Base-by-base conservation (phyloP, 2,329 filamentous ascomycete species). In the Cryphonectria nitschkei region DNA sequence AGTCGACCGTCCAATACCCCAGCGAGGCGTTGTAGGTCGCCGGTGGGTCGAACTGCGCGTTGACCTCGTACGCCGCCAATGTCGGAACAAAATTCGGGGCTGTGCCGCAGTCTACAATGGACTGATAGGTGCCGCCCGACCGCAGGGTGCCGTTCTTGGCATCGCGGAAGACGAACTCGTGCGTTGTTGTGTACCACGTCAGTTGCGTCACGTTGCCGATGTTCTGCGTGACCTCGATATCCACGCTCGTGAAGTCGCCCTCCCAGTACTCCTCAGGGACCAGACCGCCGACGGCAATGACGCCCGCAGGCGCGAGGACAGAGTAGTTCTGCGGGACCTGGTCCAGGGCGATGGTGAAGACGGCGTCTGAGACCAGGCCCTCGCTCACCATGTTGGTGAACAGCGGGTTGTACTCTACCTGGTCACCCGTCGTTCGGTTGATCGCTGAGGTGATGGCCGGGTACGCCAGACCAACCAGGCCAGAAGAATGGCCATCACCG, bases 61-160 rank as follows among this genome's bases (percentile, higher is more conserved):
- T 84, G 70, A 87, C 83, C 19, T 79, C 76, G 56, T 85, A 81
- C 3, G 85, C 84, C 11, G 86, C 74, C 22, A 79, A 83, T 16
- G 83, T 82, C 11, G 86, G 85, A 1, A 87, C 76, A 72, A 86
- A 85, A 73, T 83, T 84, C 75, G 86, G 80, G 0, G 85, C 85
- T 1, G 86, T 87, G 43, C 84, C 85, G 26, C 83, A 86, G 76
- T 88, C 86, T 66, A 87, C 78, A 68, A 87, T 84, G 74, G 83
- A 85, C 8, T 84, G 84, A 70, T 82, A 84, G 74, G 82, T 84
- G 52, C 72, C 73, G 39, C 68, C 70, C 34, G 73, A 73, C 29
- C 64, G 46, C 32, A 64, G 26, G 43, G 78, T 81, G 32, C 75
- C 78, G 72, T 84, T 81, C 1, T 77, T 81, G 7, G 79, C 82